These are phyloP conservation scores for Paraglomus brasilianum DNA, from an alignment of 192 early-diverging fungal species.

Conservation along the genomic window DNA sequence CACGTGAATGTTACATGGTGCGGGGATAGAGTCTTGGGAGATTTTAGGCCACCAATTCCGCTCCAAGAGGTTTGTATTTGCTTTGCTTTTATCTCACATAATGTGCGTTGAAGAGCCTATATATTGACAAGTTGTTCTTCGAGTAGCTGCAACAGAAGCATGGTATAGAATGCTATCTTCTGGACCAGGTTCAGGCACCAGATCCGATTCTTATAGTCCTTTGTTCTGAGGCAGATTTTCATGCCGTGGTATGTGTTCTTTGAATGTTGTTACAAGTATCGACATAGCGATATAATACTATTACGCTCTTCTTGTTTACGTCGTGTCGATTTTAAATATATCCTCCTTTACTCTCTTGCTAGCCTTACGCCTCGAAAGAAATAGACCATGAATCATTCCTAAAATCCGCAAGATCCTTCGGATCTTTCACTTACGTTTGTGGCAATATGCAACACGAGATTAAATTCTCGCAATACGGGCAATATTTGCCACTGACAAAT, in stretches of 20 bases:
- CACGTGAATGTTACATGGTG: slow-evolving; percentile 63
- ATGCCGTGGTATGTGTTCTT: slow-evolving; percentile 53
- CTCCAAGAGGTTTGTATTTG: slow-evolving; percentile 27
- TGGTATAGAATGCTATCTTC: slow-evolving; percentile 75
- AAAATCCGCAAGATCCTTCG: slow-evolving; percentile 9
- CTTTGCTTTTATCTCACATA: too few relatives aligned
- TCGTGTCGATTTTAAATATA: too few relatives aligned
- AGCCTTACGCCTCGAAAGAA: slow-evolving; percentile 36
- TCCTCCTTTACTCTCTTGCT: not conserved
- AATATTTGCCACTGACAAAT: slow-evolving; percentile 23
- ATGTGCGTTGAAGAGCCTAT: too few relatives aligned
- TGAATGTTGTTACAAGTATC: not conserved
- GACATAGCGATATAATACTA: too few relatives aligned
- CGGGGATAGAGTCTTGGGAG: slow-evolving; percentile 32
- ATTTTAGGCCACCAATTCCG: slow-evolving; percentile 37
- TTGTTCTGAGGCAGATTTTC: slow-evolving; percentile 58
- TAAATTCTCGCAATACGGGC: slow-evolving; percentile 36
- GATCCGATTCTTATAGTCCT: slow-evolving; percentile 59
- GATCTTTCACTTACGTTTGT: slow-evolving; percentile 31
- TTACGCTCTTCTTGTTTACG: too few relatives aligned
- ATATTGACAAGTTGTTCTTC: slow-evolving; percentile 44
- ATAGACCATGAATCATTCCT: slow-evolving; percentile 23
- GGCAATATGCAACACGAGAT: slow-evolving; percentile 32
- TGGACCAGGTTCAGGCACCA: slow-evolving; percentile 77
- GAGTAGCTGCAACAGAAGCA: too few relatives aligned